Evolutionary conservation across 2,329 filamentous ascomycete species (phyloP), one percentile per base, ranked within the genome.

Genomic region (Ploettnerulaceae sp.): DNA sequence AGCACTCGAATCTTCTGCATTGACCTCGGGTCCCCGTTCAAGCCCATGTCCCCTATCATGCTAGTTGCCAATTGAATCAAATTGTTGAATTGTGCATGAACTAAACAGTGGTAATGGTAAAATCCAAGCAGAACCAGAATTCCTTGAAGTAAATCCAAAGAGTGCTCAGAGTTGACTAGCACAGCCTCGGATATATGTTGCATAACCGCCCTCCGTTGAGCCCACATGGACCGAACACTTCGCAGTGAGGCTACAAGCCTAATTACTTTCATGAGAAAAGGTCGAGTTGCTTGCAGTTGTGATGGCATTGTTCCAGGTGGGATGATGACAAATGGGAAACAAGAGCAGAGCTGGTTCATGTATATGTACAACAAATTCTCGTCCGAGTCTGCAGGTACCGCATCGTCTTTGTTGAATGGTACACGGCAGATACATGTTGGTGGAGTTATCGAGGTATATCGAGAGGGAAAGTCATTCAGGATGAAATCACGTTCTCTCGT

Each of bases 71-170:
- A 53, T 7, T 71, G 66, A 2, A 77, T 57, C 3, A 79, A 61
- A 41, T 74, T 76, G 54, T 71, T 70, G 9, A 79, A 58, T 49
- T 79, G 76, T 0, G 69, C 66, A 41, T 77, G 74, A 58, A 72
- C 66, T 51, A 75, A 67, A 53, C 74, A 77, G 55, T 77, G 74
- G 40, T 77, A 72, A 36, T 77, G 74, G 45, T 76, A 75, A 66
- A 69, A 77, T 0, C 69, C 69, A 2, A 74, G 52, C 20, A 76
- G 67, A 0, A 76, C 67, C 2, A 77, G 57, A 3, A 77, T 67
- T 0, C 72, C 71, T 45, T 72, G 65, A 0, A 77, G 59, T 2
- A 77, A 57, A 47, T 77, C 75, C 8, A 77, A 51, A 0, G 74
- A 76, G 12, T 72, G 63, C 43, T 74, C 71, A 0, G 71, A 73